A percentile compares a stretch with the other conserved stretches of the same genome.
These are phyloP conservation scores for Incumbomyces lentus DNA, from an alignment of 2,329 filamentous ascomycete species.

Conservation along the genomic window DNA sequence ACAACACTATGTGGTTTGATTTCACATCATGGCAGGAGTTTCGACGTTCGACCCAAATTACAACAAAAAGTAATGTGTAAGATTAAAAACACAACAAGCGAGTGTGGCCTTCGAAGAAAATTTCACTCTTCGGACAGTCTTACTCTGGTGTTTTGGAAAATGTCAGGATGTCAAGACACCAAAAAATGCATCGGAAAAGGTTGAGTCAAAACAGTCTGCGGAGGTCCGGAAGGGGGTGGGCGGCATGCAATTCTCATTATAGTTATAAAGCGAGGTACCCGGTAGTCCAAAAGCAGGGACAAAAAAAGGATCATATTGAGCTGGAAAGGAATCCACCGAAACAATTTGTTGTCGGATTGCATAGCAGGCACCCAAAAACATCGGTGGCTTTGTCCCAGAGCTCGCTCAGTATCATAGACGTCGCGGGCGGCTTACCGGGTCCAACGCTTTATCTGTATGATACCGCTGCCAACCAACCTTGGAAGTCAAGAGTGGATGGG, in stretches of 20 bases:
- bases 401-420: no score
- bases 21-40: no score
- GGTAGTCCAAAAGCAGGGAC: neutral
- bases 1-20: no score
- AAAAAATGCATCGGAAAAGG: neutral
- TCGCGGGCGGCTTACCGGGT: no score
- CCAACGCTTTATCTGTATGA: no score
- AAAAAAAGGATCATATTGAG: neutral
- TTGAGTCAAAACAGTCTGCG: neutral
- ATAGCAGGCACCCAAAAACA: no score
- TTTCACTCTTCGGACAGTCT: neutral
- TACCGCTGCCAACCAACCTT: no score
- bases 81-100: no score
- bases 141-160: neutral
- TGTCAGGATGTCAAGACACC: neutral
- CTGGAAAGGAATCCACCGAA: neutral
- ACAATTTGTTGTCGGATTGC: neutral
- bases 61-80: no score
- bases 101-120: neutral
- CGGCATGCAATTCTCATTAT: conserved; percentile 2
- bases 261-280: neutral
- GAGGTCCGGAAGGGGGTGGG: neutral
- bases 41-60: no score
- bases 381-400: no score
- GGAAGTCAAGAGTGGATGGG: no score